Conservation (phyloP, 352 stramenopile species). For the Pythium scleroteichum region DNA sequence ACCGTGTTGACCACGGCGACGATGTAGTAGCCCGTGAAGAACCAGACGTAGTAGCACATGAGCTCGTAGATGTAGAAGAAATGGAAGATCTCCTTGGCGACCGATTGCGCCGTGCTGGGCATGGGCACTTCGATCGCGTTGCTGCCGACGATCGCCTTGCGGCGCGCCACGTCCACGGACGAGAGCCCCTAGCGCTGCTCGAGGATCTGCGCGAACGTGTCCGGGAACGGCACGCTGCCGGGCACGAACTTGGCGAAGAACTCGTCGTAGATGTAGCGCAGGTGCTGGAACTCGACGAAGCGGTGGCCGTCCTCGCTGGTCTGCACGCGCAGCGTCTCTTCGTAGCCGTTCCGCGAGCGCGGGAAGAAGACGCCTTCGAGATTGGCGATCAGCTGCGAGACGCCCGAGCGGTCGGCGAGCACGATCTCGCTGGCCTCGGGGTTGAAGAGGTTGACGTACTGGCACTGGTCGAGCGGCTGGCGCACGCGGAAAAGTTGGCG, state of each 20-base stretch:
- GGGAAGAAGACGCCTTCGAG: conserved; percentile 49
- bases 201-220: conserved; percentile 52
- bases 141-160: conserved; percentile 51
- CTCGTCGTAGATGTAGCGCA: conserved; percentile 35
- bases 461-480: conserved; percentile 41
- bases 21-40: conserved; percentile 68
- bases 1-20: conserved; percentile 63
- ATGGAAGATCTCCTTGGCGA: conserved; percentile 67
- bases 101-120: conserved; percentile 43
- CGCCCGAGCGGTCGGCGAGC: conserved; percentile 52
- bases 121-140: conserved; percentile 75
- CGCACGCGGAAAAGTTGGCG: conserved; percentile 68
- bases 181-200: conserved; percentile 46
- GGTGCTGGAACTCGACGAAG: conserved; percentile 33
- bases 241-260: conserved; percentile 25
- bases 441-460: conserved; percentile 67
- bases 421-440: conserved; percentile 55
- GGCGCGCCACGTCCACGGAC: conserved; percentile 37
- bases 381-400: conserved; percentile 52
- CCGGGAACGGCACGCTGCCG: conserved; percentile 36
- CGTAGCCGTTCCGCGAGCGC: conserved; percentile 38
- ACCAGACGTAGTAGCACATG: conserved; percentile 86
- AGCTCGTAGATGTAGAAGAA: conserved; percentile 86
- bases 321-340: conserved; percentile 54
- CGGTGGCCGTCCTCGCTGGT: conserved; percentile 23